These are phyloP conservation scores for Schizochytrium sp. DNA, from an alignment of 108 stramenopile genomes.

Conservation along the genomic window DNA sequence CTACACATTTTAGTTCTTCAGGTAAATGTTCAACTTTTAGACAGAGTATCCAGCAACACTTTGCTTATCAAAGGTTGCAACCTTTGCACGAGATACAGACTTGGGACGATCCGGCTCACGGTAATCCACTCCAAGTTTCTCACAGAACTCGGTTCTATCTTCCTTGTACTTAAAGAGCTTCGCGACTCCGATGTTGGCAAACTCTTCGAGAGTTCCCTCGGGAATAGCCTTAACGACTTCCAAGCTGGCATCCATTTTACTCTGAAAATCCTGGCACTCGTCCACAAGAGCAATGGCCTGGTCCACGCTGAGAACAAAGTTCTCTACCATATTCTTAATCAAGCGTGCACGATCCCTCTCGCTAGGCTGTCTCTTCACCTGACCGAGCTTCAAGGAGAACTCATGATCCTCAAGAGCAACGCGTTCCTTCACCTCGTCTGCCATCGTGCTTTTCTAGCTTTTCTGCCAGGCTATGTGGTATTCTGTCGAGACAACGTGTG, in stretches of 20 bases:
- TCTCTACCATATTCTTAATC: conserved; percentile 26
- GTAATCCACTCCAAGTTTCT: conserved; percentile 21
- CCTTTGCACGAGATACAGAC: not conserved
- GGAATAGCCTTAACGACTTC: not conserved
- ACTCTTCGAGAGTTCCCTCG: not conserved
- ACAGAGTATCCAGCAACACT: conserved; percentile 32
- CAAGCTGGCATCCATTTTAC: conserved; percentile 51
- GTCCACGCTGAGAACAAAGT: conserved; percentile 33
- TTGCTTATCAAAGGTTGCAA: conserved; percentile 11
- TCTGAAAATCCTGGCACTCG: conserved; percentile 47
- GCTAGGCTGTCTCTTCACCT: conserved; percentile 47
- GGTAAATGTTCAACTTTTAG: not conserved
- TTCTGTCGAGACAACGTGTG: too few species aligned
- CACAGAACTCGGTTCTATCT: conserved; percentile 23
- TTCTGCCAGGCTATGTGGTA: not conserved
- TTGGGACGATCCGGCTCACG: conserved; percentile 10
- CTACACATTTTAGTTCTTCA: too few species aligned
- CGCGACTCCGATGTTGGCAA: conserved; percentile 13
- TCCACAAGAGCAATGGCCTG: conserved; percentile 30
- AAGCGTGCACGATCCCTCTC: conserved; percentile 34
- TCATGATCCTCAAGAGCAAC: conserved; percentile 32
- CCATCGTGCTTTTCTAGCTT: not conserved
- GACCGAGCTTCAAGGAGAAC: conserved; percentile 41
- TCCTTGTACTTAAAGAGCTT: conserved; percentile 53
- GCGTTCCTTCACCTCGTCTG: conserved; percentile 30